These are phyloP conservation scores for Zygotorulaspora chibaensis DNA, from an alignment of 805 yeast genomes.

Conservation along the genomic window DNA sequence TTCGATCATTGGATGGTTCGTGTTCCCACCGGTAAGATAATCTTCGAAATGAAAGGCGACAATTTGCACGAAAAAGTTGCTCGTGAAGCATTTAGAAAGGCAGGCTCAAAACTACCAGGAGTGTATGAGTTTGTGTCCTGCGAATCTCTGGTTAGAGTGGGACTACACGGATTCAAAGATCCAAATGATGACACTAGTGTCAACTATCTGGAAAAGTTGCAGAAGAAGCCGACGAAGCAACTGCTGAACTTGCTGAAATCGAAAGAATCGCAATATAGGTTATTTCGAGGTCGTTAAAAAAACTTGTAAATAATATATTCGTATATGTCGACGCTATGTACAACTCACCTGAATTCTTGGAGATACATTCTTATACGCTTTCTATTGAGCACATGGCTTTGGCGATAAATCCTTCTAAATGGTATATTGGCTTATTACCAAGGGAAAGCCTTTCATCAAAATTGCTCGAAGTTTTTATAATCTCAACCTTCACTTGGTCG, in stretches of 20 bases:
- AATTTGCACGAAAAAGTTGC: slow-evolving; percentile 85
- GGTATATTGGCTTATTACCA: slow-evolving; percentile 88
- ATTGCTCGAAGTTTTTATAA: slow-evolving; percentile 57
- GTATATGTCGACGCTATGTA: neutral
- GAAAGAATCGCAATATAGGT: slow-evolving; percentile 47
- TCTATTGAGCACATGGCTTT: slow-evolving; percentile 77
- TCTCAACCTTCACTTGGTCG: slow-evolving; percentile 37
- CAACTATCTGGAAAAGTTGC: slow-evolving; percentile 52
- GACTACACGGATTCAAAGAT: slow-evolving; percentile 52
- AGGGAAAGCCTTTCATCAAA: slow-evolving; percentile 83
- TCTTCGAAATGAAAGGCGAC: slow-evolving; percentile 76
- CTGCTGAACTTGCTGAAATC: slow-evolving; percentile 53
- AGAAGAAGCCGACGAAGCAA: slow-evolving; percentile 60
- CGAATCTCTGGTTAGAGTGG: slow-evolving; percentile 64
- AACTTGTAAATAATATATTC: slow-evolving; percentile 7
- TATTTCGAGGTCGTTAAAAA: slow-evolving; percentile 57
- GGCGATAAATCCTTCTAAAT: slow-evolving; percentile 91
- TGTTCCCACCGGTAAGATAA: slow-evolving; percentile 90
- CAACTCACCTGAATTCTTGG: too few species aligned
- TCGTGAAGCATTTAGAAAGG: slow-evolving; percentile 83
- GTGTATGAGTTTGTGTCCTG: slow-evolving; percentile 75
- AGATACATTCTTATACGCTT: slow-evolving; percentile 10
- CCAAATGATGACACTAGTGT: slow-evolving; percentile 37
- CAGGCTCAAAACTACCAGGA: slow-evolving; percentile 90
- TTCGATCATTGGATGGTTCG: slow-evolving; percentile 97